Percentiles rank a stretch among this genome's conserved stretches.
Conservation (phyloP, 805 yeast genomes). For the Candida awuae region DNA sequence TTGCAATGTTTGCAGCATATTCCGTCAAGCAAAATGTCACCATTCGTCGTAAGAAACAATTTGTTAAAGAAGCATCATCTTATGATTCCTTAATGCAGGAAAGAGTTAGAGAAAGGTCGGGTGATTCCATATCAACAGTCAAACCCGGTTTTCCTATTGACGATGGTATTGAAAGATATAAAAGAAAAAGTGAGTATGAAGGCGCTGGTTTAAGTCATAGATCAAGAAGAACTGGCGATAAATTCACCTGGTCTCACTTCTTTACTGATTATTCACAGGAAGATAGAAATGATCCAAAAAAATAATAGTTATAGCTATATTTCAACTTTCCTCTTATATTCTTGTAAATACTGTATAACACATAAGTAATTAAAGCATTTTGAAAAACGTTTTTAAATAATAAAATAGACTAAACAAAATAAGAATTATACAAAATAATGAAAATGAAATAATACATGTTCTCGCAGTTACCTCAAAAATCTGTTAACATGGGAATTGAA, state of each 20-base stretch:
- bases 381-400: background rate
- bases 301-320: no score
- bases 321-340: no score
- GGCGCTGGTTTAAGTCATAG: slow-evolving; percentile 57
- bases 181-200: slow-evolving; percentile 55
- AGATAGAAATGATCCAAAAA: slow-evolving; percentile 1
- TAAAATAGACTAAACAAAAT: background rate
- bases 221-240: slow-evolving; percentile 36
- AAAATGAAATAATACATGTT: no score
- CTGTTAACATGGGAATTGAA: background rate
- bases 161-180: slow-evolving; percentile 31
- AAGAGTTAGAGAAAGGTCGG: slow-evolving; percentile 15
- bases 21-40: slow-evolving; percentile 30
- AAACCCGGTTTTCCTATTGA: slow-evolving; percentile 30
- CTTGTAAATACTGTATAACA: slow-evolving; percentile 1
- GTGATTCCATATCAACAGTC: slow-evolving; percentile 21
- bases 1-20: slow-evolving; percentile 29
- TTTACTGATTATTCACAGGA: slow-evolving; percentile 12
- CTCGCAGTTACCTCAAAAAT: background rate
- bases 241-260: slow-evolving; percentile 19
- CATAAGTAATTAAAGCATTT: background rate
- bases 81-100: slow-evolving; percentile 25
- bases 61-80: slow-evolving; percentile 28
- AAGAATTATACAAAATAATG: background rate
- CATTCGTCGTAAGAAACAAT: slow-evolving; percentile 28